Evolutionary conservation across 23 red algal genomes (phyloP), one percentile per base, ranked within the genome.

Genomic region (Gracilariopsis chorda): DNA sequence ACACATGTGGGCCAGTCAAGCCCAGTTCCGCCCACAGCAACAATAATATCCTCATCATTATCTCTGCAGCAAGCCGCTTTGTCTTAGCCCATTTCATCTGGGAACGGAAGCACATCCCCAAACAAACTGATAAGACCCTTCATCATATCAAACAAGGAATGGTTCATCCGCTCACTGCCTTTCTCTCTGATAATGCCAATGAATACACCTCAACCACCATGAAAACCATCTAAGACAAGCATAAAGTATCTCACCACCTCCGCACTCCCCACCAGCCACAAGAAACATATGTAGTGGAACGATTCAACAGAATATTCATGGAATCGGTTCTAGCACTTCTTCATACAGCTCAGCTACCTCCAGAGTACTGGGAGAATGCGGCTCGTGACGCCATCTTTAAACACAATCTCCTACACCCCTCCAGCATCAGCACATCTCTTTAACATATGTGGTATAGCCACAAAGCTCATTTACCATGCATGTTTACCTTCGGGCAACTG

Each of bases 221-320:
- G 23, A 2, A 64, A 2, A 4, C 2, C 23, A 33, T 64, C 13
- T 32, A 23, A 19, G 36, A 64, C 3, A 12, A 33, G 36, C 1
- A 33, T 1, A 4, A 25, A 1, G 13, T 23, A 64, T 5, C 30
- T 5, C 59, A 64, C 14, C 59, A 64, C 24, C 5, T 48, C 78
- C 1, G 59, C 3, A 67, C 58, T 0, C 83, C 62, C 27, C 61
- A 87, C 41, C 34, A 40, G 35, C 83, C 83, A 16, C 52, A 87
- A 34, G 69, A 55, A 4, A 87, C 71, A 1, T 12, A 34, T 19
- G 6, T 55, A 8, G 83, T 34, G 58, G 83, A 87, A 65, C 21
- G 83, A 32, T 19, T 87, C 5, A 87, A 87, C 83, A 30, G 83
- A 0, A 75, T 20, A 21, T 12, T 87, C 8, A 48, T 44, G 60